Conservation (phyloP, 2,329 filamentous ascomycete species). For the Sarocladium brachiariae region DNA sequence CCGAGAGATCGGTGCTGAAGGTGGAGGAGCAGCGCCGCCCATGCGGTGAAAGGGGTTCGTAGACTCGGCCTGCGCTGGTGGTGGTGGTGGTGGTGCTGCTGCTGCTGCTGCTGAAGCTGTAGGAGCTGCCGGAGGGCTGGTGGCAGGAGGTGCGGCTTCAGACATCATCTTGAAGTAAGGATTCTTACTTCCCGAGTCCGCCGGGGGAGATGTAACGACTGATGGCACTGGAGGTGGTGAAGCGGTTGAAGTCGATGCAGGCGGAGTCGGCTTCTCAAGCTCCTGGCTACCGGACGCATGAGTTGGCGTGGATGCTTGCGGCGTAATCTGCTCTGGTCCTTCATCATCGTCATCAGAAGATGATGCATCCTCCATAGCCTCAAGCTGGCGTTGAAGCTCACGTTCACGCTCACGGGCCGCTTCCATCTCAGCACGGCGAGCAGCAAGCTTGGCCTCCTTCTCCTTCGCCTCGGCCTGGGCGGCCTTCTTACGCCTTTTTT, state of each 20-base stretch:
- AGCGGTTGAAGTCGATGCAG: slow-evolving; percentile 32
- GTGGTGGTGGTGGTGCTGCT: slow-evolving; percentile 33
- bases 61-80: slow-evolving; percentile 38
- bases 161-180: slow-evolving; percentile 90
- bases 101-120: slow-evolving; percentile 38
- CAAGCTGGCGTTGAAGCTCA: slow-evolving; percentile 81
- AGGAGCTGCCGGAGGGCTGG: slow-evolving; percentile 34
- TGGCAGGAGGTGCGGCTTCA: slow-evolving; percentile 40
- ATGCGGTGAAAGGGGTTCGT: slow-evolving; percentile 96
- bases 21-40: slow-evolving; percentile 51
- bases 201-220: slow-evolving; percentile 45
- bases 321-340: slow-evolving; percentile 61
- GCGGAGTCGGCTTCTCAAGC: slow-evolving; percentile 45
- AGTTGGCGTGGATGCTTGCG: slow-evolving; percentile 53
- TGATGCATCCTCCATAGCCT: slow-evolving; percentile 68
- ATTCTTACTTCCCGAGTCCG: slow-evolving; percentile 78
- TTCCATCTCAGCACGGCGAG: slow-evolving; percentile 85
- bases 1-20: slow-evolving; percentile 44
- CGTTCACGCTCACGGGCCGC: slow-evolving; percentile 83
- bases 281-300: slow-evolving; percentile 49
- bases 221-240: slow-evolving; percentile 45
- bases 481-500: slow-evolving; percentile 87
- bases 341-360: slow-evolving; percentile 61
- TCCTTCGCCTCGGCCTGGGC: slow-evolving; percentile 80
- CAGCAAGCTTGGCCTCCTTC: slow-evolving; percentile 76